Percentiles rank a stretch among this genome's conserved stretches.
Evolutionary conservation across 352 stramenopile species (phyloP).

Genomic region (Pythium vanterpoolii): DNA sequence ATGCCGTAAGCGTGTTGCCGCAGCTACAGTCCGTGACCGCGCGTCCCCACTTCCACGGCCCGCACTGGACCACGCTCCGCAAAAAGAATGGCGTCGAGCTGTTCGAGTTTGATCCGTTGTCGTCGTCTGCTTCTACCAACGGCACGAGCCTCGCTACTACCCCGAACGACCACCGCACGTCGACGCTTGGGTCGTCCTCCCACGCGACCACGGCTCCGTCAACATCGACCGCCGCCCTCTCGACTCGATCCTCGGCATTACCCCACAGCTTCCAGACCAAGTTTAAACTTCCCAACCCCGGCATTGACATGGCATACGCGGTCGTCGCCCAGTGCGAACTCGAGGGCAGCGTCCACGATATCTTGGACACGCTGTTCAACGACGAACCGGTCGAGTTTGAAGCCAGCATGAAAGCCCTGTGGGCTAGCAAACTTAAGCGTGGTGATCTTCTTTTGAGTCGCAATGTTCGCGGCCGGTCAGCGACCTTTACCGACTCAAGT

Average conservation of each 20-base stretch:
- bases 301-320: constrained; percentile 48
- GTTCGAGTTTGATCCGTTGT: constrained; percentile 47
- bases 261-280: constrained; percentile 24
- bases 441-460: constrained; percentile 45
- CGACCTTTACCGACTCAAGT: background rate
- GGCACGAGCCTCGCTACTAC: background rate
- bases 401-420: constrained; percentile 54
- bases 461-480: background rate
- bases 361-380: constrained; percentile 61
- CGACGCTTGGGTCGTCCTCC: background rate
- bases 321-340: constrained; percentile 53
- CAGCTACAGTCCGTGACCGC: constrained; percentile 25
- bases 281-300: constrained; percentile 37
- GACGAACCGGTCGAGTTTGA: constrained; percentile 50
- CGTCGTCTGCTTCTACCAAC: background rate
- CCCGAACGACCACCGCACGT: background rate
- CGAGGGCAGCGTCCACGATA: constrained; percentile 49
- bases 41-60: constrained; percentile 24
- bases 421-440: constrained; percentile 48
- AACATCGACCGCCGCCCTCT: background rate
- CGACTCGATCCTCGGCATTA: background rate
- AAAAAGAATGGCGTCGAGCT: constrained; percentile 37
- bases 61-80: constrained; percentile 25
- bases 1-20: constrained; percentile 26
- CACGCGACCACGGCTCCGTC: constrained; percentile 6